Percentiles rank a stretch among this genome's conserved stretches.
Conservation (phyloP, 768 basidiomycete species). For the Leccinum longicurvipes region DNA sequence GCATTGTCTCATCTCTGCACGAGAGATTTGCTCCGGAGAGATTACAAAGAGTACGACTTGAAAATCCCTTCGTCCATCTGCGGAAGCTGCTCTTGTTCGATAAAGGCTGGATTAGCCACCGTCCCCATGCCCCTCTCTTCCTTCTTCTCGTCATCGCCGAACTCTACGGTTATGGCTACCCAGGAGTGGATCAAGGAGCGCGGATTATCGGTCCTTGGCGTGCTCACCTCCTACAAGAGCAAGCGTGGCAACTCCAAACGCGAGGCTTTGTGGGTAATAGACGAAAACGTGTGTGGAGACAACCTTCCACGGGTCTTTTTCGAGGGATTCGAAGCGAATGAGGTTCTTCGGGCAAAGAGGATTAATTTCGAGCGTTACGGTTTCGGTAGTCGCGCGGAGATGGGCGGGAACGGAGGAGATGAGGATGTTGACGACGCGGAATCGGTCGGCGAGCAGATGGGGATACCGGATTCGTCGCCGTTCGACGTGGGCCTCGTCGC, state of each 20-base stretch:
- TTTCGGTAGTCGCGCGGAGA: slow-evolving; percentile 3
- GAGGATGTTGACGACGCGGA: slow-evolving; percentile 16
- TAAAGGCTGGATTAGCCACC: slow-evolving; percentile 76
- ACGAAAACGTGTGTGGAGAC: slow-evolving; percentile 30
- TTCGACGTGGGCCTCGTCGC: slow-evolving; percentile 28
- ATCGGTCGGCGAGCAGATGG: slow-evolving; percentile 17
- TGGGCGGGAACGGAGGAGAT: slow-evolving; percentile 12
- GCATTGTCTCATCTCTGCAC: slow-evolving; percentile 65
- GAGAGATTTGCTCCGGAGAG: slow-evolving; percentile 82
- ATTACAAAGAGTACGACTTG: slow-evolving; percentile 86
- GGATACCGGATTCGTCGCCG: slow-evolving; percentile 14
- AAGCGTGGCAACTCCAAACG: slow-evolving; percentile 51
- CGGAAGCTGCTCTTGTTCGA: slow-evolving; percentile 27
- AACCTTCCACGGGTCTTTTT: slow-evolving; percentile 45
- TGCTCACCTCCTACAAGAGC: slow-evolving; percentile 69
- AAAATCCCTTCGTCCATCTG: slow-evolving; percentile 34
- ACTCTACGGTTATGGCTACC: slow-evolving; percentile 15
- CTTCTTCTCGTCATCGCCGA: slow-evolving; percentile 33
- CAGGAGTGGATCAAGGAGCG: slow-evolving; percentile 65
- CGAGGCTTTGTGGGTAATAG: slow-evolving; percentile 70
- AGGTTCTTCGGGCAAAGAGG: slow-evolving; percentile 51
- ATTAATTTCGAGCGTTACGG: slow-evolving; percentile 22
- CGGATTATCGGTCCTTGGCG: slow-evolving; percentile 64
- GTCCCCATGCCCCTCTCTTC: slow-evolving; percentile 66
- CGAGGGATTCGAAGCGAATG: slow-evolving; percentile 54